Base-by-base conservation (phyloP, 202 grass and related monocot genomes). In the Bolboschoenoplectus hybrid region DNA sequence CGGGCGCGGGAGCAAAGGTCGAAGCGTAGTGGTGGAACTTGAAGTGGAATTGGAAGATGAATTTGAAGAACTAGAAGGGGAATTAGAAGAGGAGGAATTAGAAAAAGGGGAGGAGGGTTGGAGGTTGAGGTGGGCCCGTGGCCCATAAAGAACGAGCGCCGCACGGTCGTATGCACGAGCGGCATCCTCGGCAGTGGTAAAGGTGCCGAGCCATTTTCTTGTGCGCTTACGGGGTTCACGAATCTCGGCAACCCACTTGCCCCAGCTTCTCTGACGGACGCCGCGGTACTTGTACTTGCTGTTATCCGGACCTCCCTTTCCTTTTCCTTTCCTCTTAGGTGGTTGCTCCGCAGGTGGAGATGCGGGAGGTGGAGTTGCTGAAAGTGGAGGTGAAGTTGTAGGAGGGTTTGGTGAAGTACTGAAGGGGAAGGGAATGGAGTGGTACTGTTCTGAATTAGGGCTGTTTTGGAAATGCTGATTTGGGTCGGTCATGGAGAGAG, bases 221-320 rank as follows among this genome's bases (percentile, higher is more conserved):
- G 90, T 90, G 47, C 96, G 91, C 90, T 98, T 98, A n/a, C 90
- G 71, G 0, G 96, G 96, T 89, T 98, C 96, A 0, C 95, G 91
- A 84, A 97, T 97, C 89, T 97, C 95, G 16, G 95, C 92, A 67
- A 97, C 92, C 95, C 95, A 97, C 86, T 97, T 97, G 9, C 95
- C 95, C 92, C 95, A 92, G 92, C 95, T 97, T 55, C 92, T 85
- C 91, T 97, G 95, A 66, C 95, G 89, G 66, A 95, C 95, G 17
- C 95, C 92, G 4, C 95, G 91, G 87, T 94, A 95, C 64, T 92
- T 88, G 91, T 95, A 95, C 86, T 98, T 98, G 68, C 80, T 87
- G 78, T 98, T 96, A 68, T 98, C 96, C 14, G 93, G 93, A 1
- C 93, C 96, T 55, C 96, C 96, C 74, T 95, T 94, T 2, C 91